These are phyloP conservation scores for Karstenula rhodostoma DNA, from an alignment of 2,329 filamentous ascomycete species.

Conservation along the genomic window DNA sequence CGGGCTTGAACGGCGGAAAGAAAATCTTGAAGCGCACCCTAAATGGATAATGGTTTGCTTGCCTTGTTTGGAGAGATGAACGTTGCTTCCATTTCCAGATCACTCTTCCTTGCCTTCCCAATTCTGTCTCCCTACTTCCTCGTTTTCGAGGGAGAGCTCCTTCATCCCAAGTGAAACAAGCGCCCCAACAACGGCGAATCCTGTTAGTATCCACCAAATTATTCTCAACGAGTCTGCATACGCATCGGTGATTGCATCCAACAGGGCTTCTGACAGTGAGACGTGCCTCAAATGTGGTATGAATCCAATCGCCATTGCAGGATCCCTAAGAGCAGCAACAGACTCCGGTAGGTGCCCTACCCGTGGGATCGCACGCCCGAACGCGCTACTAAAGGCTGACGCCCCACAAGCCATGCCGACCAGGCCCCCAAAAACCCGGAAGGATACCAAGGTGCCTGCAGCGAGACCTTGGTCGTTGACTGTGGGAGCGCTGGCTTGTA, in stretches of 20 bases:
- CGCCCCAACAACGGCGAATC: neutral
- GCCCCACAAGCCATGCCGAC: slow-evolving; percentile 48
- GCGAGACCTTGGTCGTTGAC: slow-evolving; percentile 49
- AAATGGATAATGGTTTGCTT: neutral
- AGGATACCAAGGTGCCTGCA: slow-evolving; percentile 43
- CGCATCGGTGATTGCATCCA: slow-evolving; percentile 1
- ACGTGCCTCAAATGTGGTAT: slow-evolving; percentile 14
- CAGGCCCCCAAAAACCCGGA: slow-evolving; percentile 50
- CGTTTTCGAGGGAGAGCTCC: slow-evolving; percentile 14
- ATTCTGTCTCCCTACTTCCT: slow-evolving; percentile 15
- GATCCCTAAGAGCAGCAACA: slow-evolving; percentile 13
- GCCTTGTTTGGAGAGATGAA: neutral
- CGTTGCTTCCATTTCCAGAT: neutral
- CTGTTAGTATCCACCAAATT: slow-evolving; percentile 6
- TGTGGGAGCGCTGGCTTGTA: slow-evolving; percentile 43
- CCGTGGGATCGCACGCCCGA: neutral
- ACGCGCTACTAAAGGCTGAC: slow-evolving; percentile 40
- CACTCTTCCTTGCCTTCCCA: slow-evolving; percentile 4
- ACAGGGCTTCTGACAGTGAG: neutral
- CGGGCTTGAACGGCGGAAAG: neutral
- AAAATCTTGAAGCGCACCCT: neutral
- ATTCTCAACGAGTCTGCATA: slow-evolving; percentile 3
- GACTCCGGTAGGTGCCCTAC: slow-evolving; percentile 9
- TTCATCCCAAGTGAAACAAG: neutral
- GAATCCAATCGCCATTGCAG: slow-evolving; percentile 16